Conservation (phyloP, 1,284 basidiomycete species). For the Ustanciosporium gigantosporum region DNA sequence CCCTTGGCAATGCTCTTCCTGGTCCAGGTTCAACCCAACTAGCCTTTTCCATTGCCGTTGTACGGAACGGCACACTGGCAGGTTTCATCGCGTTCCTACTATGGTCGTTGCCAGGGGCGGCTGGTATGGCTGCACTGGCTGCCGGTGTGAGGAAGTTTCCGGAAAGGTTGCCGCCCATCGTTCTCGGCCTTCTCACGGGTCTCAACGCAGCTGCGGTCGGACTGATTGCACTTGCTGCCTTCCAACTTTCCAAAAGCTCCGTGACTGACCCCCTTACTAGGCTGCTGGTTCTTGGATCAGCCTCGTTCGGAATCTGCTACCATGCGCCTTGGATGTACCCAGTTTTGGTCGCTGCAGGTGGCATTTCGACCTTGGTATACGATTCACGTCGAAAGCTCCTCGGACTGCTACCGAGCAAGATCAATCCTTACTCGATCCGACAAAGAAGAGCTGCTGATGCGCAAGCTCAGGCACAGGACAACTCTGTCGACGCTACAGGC, state of each 20-base stretch:
- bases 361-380: constrained; percentile 56
- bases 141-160: constrained; percentile 66
- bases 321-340: constrained; percentile 63
- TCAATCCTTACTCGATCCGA: constrained; percentile 1
- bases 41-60: constrained; percentile 62
- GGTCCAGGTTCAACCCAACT: constrained; percentile 64
- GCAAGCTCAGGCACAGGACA: neutral
- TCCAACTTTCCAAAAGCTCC: constrained; percentile 65
- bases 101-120: constrained; percentile 65
- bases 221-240: constrained; percentile 67
- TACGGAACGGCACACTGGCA: constrained; percentile 59
- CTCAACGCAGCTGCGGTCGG: constrained; percentile 69
- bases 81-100: constrained; percentile 62
- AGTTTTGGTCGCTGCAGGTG: constrained; percentile 60
- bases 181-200: constrained; percentile 67
- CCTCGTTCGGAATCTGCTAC: constrained; percentile 66
- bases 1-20: constrained; percentile 63
- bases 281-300: constrained; percentile 65
- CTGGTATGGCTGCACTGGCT: constrained; percentile 66
- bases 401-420: no score
- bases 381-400: constrained; percentile 49
- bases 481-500: neutral
- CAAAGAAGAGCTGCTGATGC: neutral
- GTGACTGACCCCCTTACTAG: constrained; percentile 66
- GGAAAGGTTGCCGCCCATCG: constrained; percentile 65